Conservation (phyloP, 495 filamentous ascomycete species). For the Clohesyomyces aquaticus region DNA sequence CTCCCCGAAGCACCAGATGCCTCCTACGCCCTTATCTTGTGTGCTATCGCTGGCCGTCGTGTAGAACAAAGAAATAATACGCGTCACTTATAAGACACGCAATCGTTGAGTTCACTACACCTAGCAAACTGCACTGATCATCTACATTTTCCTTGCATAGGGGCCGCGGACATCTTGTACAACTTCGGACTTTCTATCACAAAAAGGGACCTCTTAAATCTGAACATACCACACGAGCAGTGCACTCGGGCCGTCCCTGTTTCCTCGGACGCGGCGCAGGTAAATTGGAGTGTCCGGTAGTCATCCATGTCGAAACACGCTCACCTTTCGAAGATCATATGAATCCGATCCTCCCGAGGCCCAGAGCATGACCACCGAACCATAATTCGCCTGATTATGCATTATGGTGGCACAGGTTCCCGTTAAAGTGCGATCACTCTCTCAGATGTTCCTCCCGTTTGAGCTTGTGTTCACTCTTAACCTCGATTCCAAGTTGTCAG, state of each 20-base stretch:
- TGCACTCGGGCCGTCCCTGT: no score
- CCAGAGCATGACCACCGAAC: neutral
- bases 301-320: constrained; percentile 6
- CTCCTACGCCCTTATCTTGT: neutral
- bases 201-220: no score
- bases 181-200: no score
- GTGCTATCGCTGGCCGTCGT: neutral
- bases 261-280: no score
- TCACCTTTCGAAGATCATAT: neutral
- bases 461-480: neutral
- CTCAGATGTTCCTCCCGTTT: neutral
- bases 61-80: constrained; percentile 2
- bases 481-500: neutral
- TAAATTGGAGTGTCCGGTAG: neutral
- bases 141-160: neutral
- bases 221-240: no score
- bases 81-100: no score
- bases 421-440: neutral
- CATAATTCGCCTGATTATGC: neutral
- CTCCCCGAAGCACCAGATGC: neutral
- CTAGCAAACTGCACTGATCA: neutral
- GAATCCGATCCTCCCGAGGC: neutral
- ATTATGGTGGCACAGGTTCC: neutral
- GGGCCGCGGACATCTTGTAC: no score
- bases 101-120: no score